phyloP scores from a whole-genome alignment of 805 yeast genomes.

The Sugiyamaella marilandica region DNA sequence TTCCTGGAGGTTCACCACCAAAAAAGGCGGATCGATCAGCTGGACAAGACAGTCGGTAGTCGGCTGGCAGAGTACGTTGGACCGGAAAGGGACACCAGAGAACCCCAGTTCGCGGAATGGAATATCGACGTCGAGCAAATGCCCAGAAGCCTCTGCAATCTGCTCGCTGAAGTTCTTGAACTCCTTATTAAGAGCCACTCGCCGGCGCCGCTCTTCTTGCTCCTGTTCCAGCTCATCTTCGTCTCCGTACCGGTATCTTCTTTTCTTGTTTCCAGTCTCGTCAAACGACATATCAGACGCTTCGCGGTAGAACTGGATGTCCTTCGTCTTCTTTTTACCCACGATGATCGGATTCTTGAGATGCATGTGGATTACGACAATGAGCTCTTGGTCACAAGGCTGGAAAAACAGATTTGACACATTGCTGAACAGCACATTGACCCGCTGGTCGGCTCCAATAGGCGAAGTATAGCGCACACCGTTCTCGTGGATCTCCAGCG shows the following conservation, averaged over 20 bases:
- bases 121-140: constrained; percentile 79
- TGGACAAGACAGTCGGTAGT: constrained; percentile 95
- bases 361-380: constrained; percentile 89
- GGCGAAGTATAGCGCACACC: constrained; percentile 93
- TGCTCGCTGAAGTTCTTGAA: constrained; percentile 84
- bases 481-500: constrained; percentile 86
- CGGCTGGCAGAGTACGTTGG: constrained; percentile 92
- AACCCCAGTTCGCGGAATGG: constrained; percentile 96
- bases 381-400: constrained; percentile 90
- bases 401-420: constrained; percentile 93
- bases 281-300: constrained; percentile 95
- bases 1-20: constrained; percentile 85
- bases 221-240: constrained; percentile 98
- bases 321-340: constrained; percentile 92
- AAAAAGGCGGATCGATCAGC: constrained; percentile 88
- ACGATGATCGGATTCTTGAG: constrained; percentile 89
- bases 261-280: constrained; percentile 91
- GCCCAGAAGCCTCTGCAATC: constrained; percentile 82
- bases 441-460: constrained; percentile 74
- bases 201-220: constrained; percentile 93
- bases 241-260: constrained; percentile 86
- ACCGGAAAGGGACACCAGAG: constrained; percentile 94
- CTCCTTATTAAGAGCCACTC: constrained; percentile 85
- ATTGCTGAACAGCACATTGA: constrained; percentile 84
- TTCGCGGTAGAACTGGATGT: constrained; percentile 93